Evolutionary conservation across 2,329 filamentous ascomycete species (phyloP).

Genomic region (Pseudopithomyces chartarum): DNA sequence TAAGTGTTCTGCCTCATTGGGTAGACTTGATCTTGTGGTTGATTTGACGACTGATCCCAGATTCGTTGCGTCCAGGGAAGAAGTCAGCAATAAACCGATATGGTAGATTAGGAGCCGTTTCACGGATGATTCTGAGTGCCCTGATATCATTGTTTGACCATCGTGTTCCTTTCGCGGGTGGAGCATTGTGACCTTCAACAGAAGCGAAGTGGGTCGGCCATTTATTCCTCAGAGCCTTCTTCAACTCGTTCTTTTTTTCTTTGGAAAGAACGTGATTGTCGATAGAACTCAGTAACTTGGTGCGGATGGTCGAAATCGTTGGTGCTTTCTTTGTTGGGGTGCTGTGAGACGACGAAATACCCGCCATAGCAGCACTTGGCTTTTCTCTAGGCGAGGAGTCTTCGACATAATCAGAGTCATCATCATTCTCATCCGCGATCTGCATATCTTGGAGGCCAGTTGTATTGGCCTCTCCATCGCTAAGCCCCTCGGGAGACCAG

Average conservation of each 20-base stretch:
- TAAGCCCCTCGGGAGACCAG: not conserved
- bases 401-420: not conserved
- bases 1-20: too few relatives aligned
- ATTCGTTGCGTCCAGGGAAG: not conserved
- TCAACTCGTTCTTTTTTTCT: not conserved
- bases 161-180: not conserved
- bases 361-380: not conserved
- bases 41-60: not conserved
- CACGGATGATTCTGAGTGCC: not conserved
- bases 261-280: not conserved
- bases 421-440: not conserved
- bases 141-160: not conserved
- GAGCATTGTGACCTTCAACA: not conserved
- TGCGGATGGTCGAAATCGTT: not conserved
- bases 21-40: not conserved
- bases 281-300: not conserved
- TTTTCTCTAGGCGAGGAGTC: not conserved
- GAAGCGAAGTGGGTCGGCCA: conserved; percentile 6
- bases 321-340: not conserved
- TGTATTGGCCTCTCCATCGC: not conserved
- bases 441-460: not conserved
- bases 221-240: not conserved
- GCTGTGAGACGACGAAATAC: not conserved
- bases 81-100: not conserved
- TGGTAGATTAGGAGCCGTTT: not conserved